These are phyloP conservation scores for Metschnikowia kofuensis DNA, from an alignment of 805 yeast species.

Conservation along the genomic window DNA sequence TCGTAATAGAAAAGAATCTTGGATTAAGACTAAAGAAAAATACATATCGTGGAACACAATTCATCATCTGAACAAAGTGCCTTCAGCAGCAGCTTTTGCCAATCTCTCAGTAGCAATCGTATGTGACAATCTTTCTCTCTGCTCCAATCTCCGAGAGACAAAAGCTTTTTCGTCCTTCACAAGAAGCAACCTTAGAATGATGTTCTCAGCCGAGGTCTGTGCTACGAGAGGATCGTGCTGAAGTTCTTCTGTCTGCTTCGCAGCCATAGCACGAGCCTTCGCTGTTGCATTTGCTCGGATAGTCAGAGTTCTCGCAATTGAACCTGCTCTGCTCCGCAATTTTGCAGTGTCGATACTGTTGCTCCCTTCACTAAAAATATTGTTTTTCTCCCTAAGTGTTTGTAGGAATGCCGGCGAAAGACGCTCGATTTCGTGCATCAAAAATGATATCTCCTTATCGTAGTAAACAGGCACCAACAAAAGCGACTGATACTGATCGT, in stretches of 20 bases:
- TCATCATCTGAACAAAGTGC: constrained; percentile 15
- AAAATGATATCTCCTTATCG: constrained; percentile 44
- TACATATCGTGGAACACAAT: too few species aligned
- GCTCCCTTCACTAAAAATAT: constrained; percentile 23
- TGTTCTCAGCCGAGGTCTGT: constrained; percentile 54
- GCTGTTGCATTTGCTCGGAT: constrained; percentile 71
- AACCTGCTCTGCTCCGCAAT: constrained; percentile 36
- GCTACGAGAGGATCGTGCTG: constrained; percentile 36
- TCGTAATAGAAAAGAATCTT: not conserved
- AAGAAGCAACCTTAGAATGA: constrained; percentile 67
- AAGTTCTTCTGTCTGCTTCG: constrained; percentile 19
- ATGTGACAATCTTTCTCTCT: constrained; percentile 57
- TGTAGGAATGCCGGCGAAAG: constrained; percentile 53
- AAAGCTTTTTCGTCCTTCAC: constrained; percentile 60
- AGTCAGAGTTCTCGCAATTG: constrained; percentile 62
- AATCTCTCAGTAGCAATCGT: constrained; percentile 52
- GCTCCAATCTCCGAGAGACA: constrained; percentile 58
- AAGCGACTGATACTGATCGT: constrained; percentile 61
- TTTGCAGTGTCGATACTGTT: constrained; percentile 12
- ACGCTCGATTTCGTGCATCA: constrained; percentile 58
- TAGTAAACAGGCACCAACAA: constrained; percentile 64
- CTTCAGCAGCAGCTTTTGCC: constrained; percentile 47
- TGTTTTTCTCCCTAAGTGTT: constrained; percentile 47
- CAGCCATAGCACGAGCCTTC: constrained; percentile 44
- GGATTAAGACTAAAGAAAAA: too few species aligned